Percentiles rank a stretch among this genome's conserved stretches.
Conservation (phyloP, 768 basidiomycete genomes). For the Boletus sp. region DNA sequence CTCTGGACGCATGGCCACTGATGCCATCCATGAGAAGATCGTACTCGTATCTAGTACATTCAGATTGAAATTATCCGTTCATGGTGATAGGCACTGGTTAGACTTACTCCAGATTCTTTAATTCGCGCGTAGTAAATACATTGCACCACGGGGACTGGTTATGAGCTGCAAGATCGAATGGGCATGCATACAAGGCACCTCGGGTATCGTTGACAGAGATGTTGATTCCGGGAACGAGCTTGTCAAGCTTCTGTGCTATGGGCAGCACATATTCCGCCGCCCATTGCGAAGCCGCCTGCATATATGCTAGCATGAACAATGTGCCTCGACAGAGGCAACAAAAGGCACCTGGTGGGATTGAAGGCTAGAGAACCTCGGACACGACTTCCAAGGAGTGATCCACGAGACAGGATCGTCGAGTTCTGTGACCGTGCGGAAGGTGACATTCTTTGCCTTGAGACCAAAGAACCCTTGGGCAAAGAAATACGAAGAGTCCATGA, state of each 20-base stretch:
- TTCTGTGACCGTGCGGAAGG: slow-evolving; percentile 34
- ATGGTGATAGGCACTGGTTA: background rate
- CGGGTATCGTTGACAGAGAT: slow-evolving; percentile 36
- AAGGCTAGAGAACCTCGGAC: slow-evolving; percentile 22
- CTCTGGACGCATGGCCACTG: slow-evolving; percentile 35
- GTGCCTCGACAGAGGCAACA: background rate
- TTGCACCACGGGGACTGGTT: slow-evolving; percentile 41
- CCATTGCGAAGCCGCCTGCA: slow-evolving; percentile 30
- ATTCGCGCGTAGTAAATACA: slow-evolving; percentile 35
- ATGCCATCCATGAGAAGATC: slow-evolving; percentile 39
- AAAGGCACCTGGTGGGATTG: slow-evolving; percentile 5
- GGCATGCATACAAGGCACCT: slow-evolving; percentile 43
- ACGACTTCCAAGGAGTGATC: slow-evolving; percentile 43
- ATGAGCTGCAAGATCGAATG: slow-evolving; percentile 39
- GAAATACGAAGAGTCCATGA: slow-evolving; percentile 42
- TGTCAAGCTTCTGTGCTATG: slow-evolving; percentile 36
- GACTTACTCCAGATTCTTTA: slow-evolving; percentile 37
- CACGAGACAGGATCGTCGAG: slow-evolving; percentile 37
- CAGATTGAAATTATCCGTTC: background rate
- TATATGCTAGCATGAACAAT: background rate
- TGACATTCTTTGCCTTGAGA: slow-evolving; percentile 24
- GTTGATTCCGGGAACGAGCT: slow-evolving; percentile 32
- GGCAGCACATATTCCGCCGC: slow-evolving; percentile 33
- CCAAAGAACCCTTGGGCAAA: slow-evolving; percentile 42
- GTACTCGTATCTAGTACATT: slow-evolving; percentile 35